Evolutionary conservation across 2,329 filamentous ascomycete species (phyloP), one percentile per base, ranked within the genome.

Genomic region (Aspergillus persii): DNA sequence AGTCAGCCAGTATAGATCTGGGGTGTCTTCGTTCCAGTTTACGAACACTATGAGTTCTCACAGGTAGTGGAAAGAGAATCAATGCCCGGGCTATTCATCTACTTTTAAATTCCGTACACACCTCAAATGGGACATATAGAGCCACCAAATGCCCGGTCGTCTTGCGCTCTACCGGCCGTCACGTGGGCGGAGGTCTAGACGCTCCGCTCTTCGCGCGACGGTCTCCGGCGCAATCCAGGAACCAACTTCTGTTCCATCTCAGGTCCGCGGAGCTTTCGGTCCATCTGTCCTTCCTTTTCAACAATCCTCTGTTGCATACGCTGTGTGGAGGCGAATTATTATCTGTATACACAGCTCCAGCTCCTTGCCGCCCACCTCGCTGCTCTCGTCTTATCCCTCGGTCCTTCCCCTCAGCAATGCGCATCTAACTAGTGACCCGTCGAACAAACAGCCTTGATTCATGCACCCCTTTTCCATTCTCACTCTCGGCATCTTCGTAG

Each of bases 401-500:
- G 5, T 26, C 44, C 26, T 47, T 47, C 44, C 53, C 56, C 50
- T 60, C 61, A 71, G 67, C 68, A 60, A 76, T 76, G 74, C 68
- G 69, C 69, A 65, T 63, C 64, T 69, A 61, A 69, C 4, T n/a
- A 68, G 39, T 57, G 61, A 65, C 64, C 61, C 63, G 63, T 65
- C 60, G 12, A 41, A 41, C 12, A 41, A 56, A 67, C 66, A 59
- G 65, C 62, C 66, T 64, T 74, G 63, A 78, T 80, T 79, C 69
- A 98, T 98, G 94, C 93, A 97, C 92, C 92, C 93, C 73, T 97
- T 98, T 83, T 98, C 94, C 65, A 83, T 94, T 77, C 86, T 97
- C 78, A 96, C 93, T 73, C 88, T 96, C 81, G 92, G 90, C 81
- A 97, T 99, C 82, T 99, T 99, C 83, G 90, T 98, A 84, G 94